Conservation (phyloP, 1,284 basidiomycete species). For the Cutaneotrichosporon sp. region DNA sequence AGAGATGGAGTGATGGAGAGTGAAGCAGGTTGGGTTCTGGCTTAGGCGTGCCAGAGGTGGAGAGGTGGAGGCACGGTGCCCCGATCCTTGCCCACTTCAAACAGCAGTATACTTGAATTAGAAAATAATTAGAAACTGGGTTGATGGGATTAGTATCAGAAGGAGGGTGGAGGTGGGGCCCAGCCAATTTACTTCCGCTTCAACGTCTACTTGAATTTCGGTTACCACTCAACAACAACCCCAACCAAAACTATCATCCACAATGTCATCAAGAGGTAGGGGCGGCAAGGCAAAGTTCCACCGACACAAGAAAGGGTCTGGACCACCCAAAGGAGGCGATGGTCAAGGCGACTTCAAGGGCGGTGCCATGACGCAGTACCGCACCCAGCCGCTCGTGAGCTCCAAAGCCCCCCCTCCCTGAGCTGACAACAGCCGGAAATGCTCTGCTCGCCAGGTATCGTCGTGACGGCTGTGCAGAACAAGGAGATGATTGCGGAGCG, state of each 20-base stretch:
- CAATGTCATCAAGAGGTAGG: not conserved
- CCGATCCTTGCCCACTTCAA: not conserved
- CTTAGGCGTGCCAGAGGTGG: not conserved
- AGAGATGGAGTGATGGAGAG: conserved; percentile 1
- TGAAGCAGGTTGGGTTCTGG: not conserved
- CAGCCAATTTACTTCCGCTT: not conserved
- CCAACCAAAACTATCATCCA: not conserved
- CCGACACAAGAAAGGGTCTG: conserved; percentile 62
- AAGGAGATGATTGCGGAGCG: conserved; percentile 45
- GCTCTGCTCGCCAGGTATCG: conserved; percentile 38
- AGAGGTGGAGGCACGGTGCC: not conserved
- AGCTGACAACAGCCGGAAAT: conserved; percentile 35
- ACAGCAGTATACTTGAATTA: not conserved
- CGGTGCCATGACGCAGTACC: conserved; percentile 18
- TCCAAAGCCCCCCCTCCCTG: too few relatives aligned
- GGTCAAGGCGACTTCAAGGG: conserved; percentile 25
- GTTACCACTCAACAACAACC: not conserved
- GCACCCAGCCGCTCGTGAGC: conserved; percentile 25
- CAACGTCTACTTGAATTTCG: not conserved
- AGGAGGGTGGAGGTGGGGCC: not conserved
- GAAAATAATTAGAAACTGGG: not conserved
- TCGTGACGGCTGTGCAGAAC: conserved; percentile 39
- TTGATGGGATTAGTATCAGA: too few relatives aligned
- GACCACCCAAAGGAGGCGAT: conserved; percentile 44
- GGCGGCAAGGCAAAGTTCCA: conserved; percentile 3